Evolutionary conservation across 2,329 filamentous ascomycete species (phyloP).

Genomic region (Aspergillus ochraceoroseus): DNA sequence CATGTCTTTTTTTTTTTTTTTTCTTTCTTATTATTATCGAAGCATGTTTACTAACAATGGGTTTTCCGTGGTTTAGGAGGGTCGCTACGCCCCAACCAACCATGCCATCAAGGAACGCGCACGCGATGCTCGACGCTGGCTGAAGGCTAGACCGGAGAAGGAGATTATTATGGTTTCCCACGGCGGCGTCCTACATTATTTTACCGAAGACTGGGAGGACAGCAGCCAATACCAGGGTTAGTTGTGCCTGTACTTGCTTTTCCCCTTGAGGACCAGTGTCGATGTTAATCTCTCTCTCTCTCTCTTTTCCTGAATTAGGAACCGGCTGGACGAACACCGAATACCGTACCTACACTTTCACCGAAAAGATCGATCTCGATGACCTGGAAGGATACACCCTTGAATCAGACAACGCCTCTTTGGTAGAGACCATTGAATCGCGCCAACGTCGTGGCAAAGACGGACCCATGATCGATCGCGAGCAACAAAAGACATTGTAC

Average conservation of each 20-base stretch:
- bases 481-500: constrained; percentile 39
- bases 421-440: constrained; percentile 42
- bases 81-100: constrained; percentile 44
- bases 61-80: constrained; percentile 26
- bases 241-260: constrained; percentile 8
- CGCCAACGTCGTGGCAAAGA: constrained; percentile 40
- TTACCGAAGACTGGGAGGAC: constrained; percentile 75
- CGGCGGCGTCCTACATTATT: constrained; percentile 76
- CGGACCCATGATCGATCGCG: constrained; percentile 31
- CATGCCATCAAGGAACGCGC: constrained; percentile 58
- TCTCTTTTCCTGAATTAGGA: constrained; percentile 40
- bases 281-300: too few species aligned
- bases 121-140: constrained; percentile 54
- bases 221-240: constrained; percentile 46
- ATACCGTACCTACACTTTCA: constrained; percentile 63
- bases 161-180: constrained; percentile 76
- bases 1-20: constrained; percentile 12
- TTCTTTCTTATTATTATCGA: neutral
- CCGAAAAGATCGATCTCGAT: constrained; percentile 49
- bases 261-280: too few species aligned
- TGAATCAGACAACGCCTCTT: constrained; percentile 39
- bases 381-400: constrained; percentile 36
- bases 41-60: neutral
- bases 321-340: constrained; percentile 73
- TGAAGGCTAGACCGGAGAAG: constrained; percentile 53